Evolutionary conservation across 1,284 basidiomycete species (phyloP), one percentile per base, ranked within the genome.

Genomic region (Lentinula novae-zelandiae): DNA sequence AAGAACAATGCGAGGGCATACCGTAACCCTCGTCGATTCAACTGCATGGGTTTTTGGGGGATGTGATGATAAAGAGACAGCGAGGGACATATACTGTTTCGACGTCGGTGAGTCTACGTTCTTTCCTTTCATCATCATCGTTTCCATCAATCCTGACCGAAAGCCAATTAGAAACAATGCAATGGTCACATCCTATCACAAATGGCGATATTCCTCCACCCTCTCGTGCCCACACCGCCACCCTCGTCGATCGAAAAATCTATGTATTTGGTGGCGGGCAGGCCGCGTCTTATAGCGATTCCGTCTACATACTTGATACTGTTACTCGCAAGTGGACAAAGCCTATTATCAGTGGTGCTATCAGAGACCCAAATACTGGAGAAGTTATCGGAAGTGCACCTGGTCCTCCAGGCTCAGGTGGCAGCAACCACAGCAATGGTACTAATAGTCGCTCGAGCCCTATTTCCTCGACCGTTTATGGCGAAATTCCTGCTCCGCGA

Each of bases 31-130:
- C 40, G 87, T 95, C 22, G 93, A 94, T 62, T 85, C 87, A 59
- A 76, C 85, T 27, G 89, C 91, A 0, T 97, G 93, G 92, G 69
- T 96, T 36, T 90, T 96, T 68, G 95, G 95, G 5, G 95, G 95
- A 1, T 93, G 92, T 64, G 93, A 96, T 64, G 89, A 90, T 63
- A 85, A 82, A 67, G 86, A 85, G 8, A 89, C 85, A 64, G 89
- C 85, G 75, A 83, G 82, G 64, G 92, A 94, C 57, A 81, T 95
- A 1, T 93, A 90, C 69, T 92, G 87, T 67, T 94, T 96, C 68
- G 93, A 96, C 72, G 92, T 86, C 2, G 90, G 90, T 90, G 61
- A 65, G 84, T 73, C 13, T 27, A 8, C 22, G 53, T 17, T 57
- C 60, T 54, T 34, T 34, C 8, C 36, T 38, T 12, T 38, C 36